Evolutionary conservation across 1,284 basidiomycete species (phyloP).

Genomic region (Neotropicomus parvogracilis): DNA sequence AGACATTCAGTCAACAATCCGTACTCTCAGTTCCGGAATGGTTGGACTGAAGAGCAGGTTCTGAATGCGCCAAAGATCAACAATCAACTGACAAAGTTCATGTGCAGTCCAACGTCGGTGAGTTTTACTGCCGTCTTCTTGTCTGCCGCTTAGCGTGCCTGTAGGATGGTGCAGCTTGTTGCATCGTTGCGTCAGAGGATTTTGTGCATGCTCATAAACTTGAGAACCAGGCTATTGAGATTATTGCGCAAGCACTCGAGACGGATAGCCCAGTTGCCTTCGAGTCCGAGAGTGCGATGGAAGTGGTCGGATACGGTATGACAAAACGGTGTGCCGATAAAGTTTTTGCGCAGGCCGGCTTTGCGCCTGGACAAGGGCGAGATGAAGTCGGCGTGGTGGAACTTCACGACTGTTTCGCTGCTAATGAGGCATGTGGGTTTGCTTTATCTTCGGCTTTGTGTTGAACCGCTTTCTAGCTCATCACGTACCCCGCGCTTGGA

Average conservation of each 20-base stretch:
- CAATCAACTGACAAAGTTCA: constrained; percentile 75
- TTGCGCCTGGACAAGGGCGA: constrained; percentile 57
- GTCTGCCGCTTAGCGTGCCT: constrained; percentile 2
- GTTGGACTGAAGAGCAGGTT: constrained; percentile 71
- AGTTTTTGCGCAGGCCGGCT: constrained; percentile 72
- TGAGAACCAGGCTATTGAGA: constrained; percentile 85
- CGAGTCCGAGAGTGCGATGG: constrained; percentile 66
- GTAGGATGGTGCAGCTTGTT: constrained; percentile 73
- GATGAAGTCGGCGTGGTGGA: constrained; percentile 83
- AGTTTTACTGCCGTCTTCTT: constrained; percentile 9
- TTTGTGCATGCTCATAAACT: constrained; percentile 74
- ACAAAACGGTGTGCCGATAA: constrained; percentile 66
- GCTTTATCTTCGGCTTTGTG: not conserved
- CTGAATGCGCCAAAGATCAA: constrained; percentile 64
- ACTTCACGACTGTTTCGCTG: constrained; percentile 81
- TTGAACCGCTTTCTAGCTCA: constrained; percentile 45
- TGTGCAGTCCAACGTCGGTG: constrained; percentile 85
- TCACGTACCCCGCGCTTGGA: constrained; percentile 82
- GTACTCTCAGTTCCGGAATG: constrained; percentile 80
- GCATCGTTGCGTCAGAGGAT: constrained; percentile 75
- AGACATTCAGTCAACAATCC: constrained; percentile 80
- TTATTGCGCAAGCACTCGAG: constrained; percentile 59
- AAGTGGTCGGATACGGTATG: constrained; percentile 75
- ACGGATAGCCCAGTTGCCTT: constrained; percentile 67
- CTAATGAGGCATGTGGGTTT: constrained; percentile 57